Evolutionary conservation across 192 early-diverging fungal species (phyloP).

Genomic region (Gaertneriomyces semiglobifer): DNA sequence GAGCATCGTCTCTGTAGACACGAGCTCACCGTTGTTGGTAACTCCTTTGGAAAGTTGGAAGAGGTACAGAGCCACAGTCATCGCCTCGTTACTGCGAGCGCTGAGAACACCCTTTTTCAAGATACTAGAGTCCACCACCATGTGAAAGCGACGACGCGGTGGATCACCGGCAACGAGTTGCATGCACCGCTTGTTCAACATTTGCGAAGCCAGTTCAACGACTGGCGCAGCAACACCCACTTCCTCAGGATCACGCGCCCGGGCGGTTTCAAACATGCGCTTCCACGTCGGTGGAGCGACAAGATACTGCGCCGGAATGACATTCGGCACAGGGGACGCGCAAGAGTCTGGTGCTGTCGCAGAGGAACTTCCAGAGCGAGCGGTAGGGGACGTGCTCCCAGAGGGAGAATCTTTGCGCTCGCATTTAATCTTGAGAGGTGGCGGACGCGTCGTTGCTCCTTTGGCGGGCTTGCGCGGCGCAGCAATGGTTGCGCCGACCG

Average conservation of each 20-base stretch:
- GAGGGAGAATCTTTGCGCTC: conserved; percentile 8
- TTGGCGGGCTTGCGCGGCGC: not conserved
- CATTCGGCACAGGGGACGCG: not conserved
- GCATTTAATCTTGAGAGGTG: conserved; percentile 1
- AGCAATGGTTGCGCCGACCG: conserved; percentile 20
- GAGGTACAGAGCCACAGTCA: conserved; percentile 22
- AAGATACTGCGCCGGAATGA: conserved; percentile 1
- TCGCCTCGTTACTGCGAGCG: conserved; percentile 16
- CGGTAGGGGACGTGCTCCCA: not conserved
- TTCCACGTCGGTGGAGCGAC: conserved; percentile 14
- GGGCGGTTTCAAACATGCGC: conserved; percentile 25
- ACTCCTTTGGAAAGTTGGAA: not conserved
- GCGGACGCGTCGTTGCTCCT: not conserved
- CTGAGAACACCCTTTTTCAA: conserved; percentile 17
- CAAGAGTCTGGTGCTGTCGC: not conserved
- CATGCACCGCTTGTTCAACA: conserved; percentile 23
- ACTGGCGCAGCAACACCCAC: conserved; percentile 21
- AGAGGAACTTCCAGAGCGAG: not conserved
- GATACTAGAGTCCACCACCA: conserved; percentile 15
- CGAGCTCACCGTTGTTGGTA: conserved; percentile 10
- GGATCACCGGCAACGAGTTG: not conserved
- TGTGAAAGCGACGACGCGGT: conserved; percentile 1
- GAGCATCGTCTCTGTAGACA: conserved; percentile 22
- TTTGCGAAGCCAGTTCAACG: conserved; percentile 27
- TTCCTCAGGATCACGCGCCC: conserved; percentile 6